These are phyloP conservation scores for Lodderomyces theae DNA, from an alignment of 1,139 yeast species.

Conservation along the genomic window DNA sequence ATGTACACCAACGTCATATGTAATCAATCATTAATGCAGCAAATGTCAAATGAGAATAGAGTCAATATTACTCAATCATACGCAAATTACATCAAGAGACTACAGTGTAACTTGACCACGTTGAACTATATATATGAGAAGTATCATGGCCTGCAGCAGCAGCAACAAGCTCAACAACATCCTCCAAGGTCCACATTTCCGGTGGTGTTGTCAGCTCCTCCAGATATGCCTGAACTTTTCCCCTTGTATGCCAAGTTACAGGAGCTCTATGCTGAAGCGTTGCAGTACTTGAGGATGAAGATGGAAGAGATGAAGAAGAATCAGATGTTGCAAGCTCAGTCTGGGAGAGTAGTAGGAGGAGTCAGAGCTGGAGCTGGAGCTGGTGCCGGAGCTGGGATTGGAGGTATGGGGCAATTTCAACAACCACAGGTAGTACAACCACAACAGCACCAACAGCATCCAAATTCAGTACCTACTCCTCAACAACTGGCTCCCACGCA, in stretches of 20 bases:
- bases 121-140: conserved; percentile 52
- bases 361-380: conserved; percentile 2
- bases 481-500: conserved; percentile 7
- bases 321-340: conserved; percentile 14
- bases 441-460: conserved; percentile 2
- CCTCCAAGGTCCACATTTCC: conserved; percentile 45
- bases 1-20: conserved; percentile 36
- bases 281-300: conserved; percentile 47
- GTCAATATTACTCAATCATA: conserved; percentile 44
- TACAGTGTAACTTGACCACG: conserved; percentile 54
- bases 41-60: conserved; percentile 36
- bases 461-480: conserved; percentile 1
- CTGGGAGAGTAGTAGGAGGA: conserved; percentile 2
- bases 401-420: conserved; percentile 2
- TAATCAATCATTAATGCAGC: conserved; percentile 36
- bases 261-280: conserved; percentile 55
- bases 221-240: conserved; percentile 52
- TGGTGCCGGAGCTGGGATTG: neutral
- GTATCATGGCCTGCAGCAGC: conserved; percentile 36
- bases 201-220: conserved; percentile 51
- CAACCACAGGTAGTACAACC: conserved; percentile 2
- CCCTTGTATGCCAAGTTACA: conserved; percentile 47
- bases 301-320: conserved; percentile 41
- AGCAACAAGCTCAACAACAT: conserved; percentile 20
- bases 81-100: conserved; percentile 50